Percentiles rank a stretch among this genome's conserved stretches.
phyloP scores from a whole-genome alignment of 1,139 yeast genomes.

The Groenewaldozyma auringiensis region DNA sequence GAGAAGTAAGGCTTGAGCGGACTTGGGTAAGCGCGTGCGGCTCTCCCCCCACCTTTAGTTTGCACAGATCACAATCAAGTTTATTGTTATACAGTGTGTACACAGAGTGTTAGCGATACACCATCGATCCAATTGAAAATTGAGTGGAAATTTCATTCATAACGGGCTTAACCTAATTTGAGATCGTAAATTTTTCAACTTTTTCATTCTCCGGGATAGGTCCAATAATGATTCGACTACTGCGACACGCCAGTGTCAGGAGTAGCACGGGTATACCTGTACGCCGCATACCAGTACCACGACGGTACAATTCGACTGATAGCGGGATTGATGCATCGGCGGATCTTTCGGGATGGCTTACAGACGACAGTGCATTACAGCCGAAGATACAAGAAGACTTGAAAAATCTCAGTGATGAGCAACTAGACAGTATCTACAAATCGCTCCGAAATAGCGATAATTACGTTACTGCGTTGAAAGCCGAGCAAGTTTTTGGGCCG shows the following conservation, averaged over 20 bases:
- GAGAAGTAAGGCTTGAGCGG: too few relatives aligned
- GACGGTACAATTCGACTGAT: neutral
- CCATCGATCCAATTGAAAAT: too few relatives aligned
- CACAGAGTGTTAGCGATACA: too few relatives aligned
- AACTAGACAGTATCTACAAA: neutral
- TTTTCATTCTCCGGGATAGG: neutral
- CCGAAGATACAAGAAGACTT: neutral
- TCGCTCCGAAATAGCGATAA: neutral
- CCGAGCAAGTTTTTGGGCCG: slow-evolving; percentile 1
- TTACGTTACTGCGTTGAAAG: neutral
- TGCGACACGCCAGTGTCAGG: neutral
- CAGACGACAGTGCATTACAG: neutral
- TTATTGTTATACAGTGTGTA: too few relatives aligned
- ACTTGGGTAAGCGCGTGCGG: too few relatives aligned
- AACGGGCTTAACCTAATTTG: too few relatives aligned
- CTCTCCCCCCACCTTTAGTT: too few relatives aligned
- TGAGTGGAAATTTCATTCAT: too few relatives aligned
- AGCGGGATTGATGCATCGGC: neutral
- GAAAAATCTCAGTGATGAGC: neutral
- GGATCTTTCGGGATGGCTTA: neutral
- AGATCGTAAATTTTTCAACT: neutral
- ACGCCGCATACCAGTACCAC: neutral
- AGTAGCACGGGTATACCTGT: neutral
- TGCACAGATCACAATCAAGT: too few relatives aligned
- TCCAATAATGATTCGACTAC: neutral